Evolutionary conservation across 768 basidiomycete genomes (phyloP), one percentile per base, ranked within the genome.

Genomic region (Leccinum broughii): DNA sequence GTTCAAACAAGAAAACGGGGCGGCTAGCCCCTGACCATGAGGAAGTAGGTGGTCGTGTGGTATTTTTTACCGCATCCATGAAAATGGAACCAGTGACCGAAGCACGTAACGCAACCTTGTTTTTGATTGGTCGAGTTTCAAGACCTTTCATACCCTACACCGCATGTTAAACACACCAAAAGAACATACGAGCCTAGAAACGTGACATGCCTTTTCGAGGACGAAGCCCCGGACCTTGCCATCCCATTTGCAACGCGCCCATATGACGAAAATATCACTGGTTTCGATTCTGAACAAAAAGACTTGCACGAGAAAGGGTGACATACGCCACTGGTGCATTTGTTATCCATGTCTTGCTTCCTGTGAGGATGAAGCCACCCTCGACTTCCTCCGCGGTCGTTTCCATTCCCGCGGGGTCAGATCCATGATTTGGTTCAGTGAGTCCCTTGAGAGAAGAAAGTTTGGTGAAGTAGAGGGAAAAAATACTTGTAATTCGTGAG

Each of bases 351-450:
- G 94, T 98, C 80, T 98, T 98, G 75, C 90, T 90, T 55, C 96
- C 96, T 63, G 86, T 90, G 55, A 98, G 70, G 26, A 91, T 75
- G 74, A 88, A 98, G 4, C 93, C 94, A 13, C 93, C 93, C 56
- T 89, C 89, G 0, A 81, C 80, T 72, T 97, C 93, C 62, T 85
- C 85, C 11, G 94, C 96, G 28, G 83, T 88, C 1, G 96, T 97
- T 69, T 95, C 92, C 96, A 98, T 98, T n/a, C 89, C 87, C n/a
- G 88, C 89, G 15, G 95, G 95, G 68, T 98, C 96, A 2, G 95
- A 98, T 24, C 96, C 96, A 70, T 97, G 94, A 66, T 98, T 94
- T 0, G 96, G 93, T 76, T 98, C 96, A 0, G 96, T 98, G 48
- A 98, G 77, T 30, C 95, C 95, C 95, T 96, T 60, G 48, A 58